Evolutionary conservation across 805 yeast species (phyloP).

Genomic region (Suhomyces prunicola): DNA sequence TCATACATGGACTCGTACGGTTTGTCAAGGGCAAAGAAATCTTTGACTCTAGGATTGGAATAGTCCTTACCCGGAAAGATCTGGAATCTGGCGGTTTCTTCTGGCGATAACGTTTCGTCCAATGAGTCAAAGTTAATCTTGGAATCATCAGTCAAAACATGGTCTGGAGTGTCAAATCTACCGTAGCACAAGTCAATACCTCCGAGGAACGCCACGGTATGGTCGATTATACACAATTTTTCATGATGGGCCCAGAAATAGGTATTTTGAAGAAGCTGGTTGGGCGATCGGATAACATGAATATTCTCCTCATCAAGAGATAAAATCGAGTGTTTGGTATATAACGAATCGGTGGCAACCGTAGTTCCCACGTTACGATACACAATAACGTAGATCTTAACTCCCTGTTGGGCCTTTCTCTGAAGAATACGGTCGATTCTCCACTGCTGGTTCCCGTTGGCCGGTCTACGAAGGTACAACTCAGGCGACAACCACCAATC

Average conservation of each 20-base stretch:
- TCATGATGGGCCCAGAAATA: constrained; percentile 99
- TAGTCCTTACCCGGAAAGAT: constrained; percentile 96
- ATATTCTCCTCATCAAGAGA: constrained; percentile 78
- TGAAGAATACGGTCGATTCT: constrained; percentile 85
- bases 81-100: constrained; percentile 50
- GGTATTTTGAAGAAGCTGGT: constrained; percentile 88
- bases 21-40: constrained; percentile 72
- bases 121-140: constrained; percentile 31
- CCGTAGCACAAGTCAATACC: constrained; percentile 97
- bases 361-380: constrained; percentile 93
- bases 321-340: constrained; percentile 90
- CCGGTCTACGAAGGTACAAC: constrained; percentile 87
- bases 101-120: constrained; percentile 32
- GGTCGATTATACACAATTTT: constrained; percentile 81
- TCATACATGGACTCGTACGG: constrained; percentile 94
- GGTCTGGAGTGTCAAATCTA: constrained; percentile 95
- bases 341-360: constrained; percentile 88
- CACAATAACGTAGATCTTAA: constrained; percentile 85
- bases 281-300: constrained; percentile 90
- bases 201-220: constrained; percentile 85
- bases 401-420: constrained; percentile 91
- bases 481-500: constrained; percentile 99
- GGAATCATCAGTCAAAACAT: constrained; percentile 77
- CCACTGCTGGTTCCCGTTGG: constrained; percentile 92
- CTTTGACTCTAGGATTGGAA: constrained; percentile 91